These are phyloP conservation scores for Xylaria arbuscula DNA, from an alignment of 2,329 filamentous ascomycete genomes.

Conservation along the genomic window DNA sequence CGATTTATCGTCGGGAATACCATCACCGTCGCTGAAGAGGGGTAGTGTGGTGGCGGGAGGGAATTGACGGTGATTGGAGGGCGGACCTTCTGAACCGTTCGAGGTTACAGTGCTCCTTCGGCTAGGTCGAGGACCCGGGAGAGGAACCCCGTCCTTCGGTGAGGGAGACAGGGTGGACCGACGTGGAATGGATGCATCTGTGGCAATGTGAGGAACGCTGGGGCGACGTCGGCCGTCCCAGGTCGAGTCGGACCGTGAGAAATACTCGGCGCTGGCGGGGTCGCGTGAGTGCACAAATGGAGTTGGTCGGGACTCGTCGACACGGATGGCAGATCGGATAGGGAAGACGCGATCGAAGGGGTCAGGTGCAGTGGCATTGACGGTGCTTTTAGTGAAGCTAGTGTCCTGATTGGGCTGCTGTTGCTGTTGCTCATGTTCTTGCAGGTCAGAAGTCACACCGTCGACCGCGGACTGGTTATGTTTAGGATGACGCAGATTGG, in stretches of 20 bases:
- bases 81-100: slow-evolving; percentile 33
- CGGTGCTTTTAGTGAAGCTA: not conserved
- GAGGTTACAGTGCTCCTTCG: slow-evolving; percentile 34
- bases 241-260: slow-evolving; percentile 47
- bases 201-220: slow-evolving; percentile 48
- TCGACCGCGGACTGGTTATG: not conserved
- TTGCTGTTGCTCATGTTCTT: slow-evolving; percentile 7
- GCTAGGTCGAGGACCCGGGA: slow-evolving; percentile 5
- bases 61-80: slow-evolving; percentile 26
- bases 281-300: slow-evolving; percentile 49
- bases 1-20: slow-evolving; percentile 43
- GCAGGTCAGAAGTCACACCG: not conserved
- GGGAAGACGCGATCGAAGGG: slow-evolving; percentile 76
- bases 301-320: slow-evolving; percentile 63
- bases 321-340: slow-evolving; percentile 81
- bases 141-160: slow-evolving; percentile 31
- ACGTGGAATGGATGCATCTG: slow-evolving; percentile 37
- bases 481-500: not conserved
- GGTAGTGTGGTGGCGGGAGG: slow-evolving; percentile 31
- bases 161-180: slow-evolving; percentile 36
- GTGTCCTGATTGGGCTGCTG: not conserved
- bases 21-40: slow-evolving; percentile 45
- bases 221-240: slow-evolving; percentile 51
- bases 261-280: slow-evolving; percentile 54
- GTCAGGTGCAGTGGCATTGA: slow-evolving; percentile 41